phyloP scores from a whole-genome alignment of 2,329 filamentous ascomycete genomes.

The Botrytis galanthina region DNA sequence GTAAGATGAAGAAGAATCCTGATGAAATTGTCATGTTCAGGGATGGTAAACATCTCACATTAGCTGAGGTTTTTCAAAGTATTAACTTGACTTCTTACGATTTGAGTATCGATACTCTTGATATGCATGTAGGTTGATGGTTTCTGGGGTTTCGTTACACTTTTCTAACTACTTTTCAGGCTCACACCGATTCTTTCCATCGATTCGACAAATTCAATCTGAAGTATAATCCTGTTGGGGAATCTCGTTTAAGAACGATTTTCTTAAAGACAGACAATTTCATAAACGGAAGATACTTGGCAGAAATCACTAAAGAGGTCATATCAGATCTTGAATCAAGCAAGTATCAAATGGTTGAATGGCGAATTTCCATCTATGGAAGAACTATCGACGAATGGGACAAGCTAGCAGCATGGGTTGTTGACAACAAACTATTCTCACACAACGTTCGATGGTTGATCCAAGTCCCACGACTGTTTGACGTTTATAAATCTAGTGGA shows the following conservation, averaged over 20 bases:
- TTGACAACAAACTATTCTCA: slow-evolving; percentile 97
- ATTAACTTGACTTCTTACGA: slow-evolving; percentile 98
- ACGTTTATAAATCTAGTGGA: slow-evolving; percentile 88
- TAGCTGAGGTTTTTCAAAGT: slow-evolving; percentile 92
- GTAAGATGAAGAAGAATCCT: slow-evolving; percentile 98
- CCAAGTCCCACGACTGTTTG: slow-evolving; percentile 89
- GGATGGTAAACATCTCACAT: slow-evolving; percentile 86
- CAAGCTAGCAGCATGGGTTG: slow-evolving; percentile 93
- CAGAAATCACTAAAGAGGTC: slow-evolving; percentile 97
- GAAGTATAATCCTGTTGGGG: slow-evolving; percentile 96
- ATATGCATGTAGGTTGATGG: slow-evolving; percentile 79
- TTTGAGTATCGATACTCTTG: slow-evolving; percentile 93
- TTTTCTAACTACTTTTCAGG: slow-evolving; percentile 47
- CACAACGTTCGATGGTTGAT: slow-evolving; percentile 97
- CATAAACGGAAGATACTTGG: slow-evolving; percentile 91
- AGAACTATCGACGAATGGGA: slow-evolving; percentile 94
- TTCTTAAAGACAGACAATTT: slow-evolving; percentile 99
- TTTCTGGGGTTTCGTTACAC: neutral
- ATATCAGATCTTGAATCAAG: slow-evolving; percentile 96
- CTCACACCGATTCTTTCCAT: slow-evolving; percentile 96
- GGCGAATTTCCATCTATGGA: slow-evolving; percentile 97
- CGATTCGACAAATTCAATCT: slow-evolving; percentile 99
- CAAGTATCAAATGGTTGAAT: slow-evolving; percentile 99
- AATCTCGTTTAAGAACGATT: slow-evolving; percentile 93
- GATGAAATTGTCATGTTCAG: slow-evolving; percentile 91